Evolutionary conservation across 192 early-diverging fungal species (phyloP).

Genomic region (Mortierella alpina): DNA sequence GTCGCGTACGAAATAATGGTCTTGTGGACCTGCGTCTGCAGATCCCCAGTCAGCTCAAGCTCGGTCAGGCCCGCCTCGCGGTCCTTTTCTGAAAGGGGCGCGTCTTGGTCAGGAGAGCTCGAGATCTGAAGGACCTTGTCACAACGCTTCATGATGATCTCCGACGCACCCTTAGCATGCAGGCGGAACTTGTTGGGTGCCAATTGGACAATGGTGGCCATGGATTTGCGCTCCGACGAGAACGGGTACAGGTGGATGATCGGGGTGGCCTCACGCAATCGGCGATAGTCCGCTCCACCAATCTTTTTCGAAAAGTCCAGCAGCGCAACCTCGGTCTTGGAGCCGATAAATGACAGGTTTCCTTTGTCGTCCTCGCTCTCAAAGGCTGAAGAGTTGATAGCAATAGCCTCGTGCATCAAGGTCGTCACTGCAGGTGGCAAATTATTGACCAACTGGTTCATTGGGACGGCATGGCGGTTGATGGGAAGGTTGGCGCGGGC

Average conservation of each 20-base stretch:
- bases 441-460: conserved; percentile 60
- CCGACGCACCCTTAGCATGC: conserved; percentile 95
- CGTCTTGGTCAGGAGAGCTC: conserved; percentile 2
- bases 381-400: conserved; percentile 87
- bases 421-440: conserved; percentile 56
- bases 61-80: conserved; percentile 11
- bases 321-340: conserved; percentile 96
- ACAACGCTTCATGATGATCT: conserved; percentile 81
- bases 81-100: conserved; percentile 24
- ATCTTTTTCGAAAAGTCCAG: conserved; percentile 79
- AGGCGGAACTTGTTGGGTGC: conserved; percentile 69
- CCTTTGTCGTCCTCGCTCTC: conserved; percentile 62
- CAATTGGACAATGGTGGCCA: conserved; percentile 79
- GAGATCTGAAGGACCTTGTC: conserved; percentile 61
- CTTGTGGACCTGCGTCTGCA: conserved; percentile 49
- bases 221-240: conserved; percentile 91
- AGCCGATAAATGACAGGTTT: conserved; percentile 76
- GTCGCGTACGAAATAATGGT: conserved; percentile 80
- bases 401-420: conserved; percentile 76
- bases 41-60: conserved; percentile 41
- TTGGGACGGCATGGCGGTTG: conserved; percentile 46
- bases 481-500: conserved; percentile 52
- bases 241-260: conserved; percentile 89
- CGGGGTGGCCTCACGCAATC: conserved; percentile 70
- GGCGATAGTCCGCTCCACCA: conserved; percentile 70